These are phyloP conservation scores for Sporothrix mexicana DNA, from an alignment of 2,329 filamentous ascomycete species.

Conservation along the genomic window DNA sequence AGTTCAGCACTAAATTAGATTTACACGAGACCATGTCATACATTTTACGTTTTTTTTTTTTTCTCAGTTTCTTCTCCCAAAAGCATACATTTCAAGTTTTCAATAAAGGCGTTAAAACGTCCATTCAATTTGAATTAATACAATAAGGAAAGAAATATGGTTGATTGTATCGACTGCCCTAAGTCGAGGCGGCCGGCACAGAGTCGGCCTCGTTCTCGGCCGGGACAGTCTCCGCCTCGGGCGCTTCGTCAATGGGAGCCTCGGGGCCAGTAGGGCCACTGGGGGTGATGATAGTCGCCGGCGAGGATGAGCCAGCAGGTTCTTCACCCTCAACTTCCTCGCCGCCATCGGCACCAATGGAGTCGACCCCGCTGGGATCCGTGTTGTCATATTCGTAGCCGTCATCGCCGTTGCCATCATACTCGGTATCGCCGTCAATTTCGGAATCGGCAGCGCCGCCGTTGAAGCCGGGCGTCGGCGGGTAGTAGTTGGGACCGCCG, in stretches of 20 bases:
- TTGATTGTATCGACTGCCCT: too few relatives aligned
- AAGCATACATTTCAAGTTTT: background rate
- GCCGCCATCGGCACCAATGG: background rate
- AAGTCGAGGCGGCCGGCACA: background rate
- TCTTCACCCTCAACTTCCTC: background rate
- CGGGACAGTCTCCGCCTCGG: too few relatives aligned
- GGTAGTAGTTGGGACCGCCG: background rate
- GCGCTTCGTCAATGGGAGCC: too few relatives aligned
- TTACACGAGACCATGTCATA: conserved; percentile 10
- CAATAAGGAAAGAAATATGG: too few relatives aligned
- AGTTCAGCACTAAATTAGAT: background rate
- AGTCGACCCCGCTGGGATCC: background rate
- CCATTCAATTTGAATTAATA: background rate
- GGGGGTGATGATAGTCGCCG: too few relatives aligned
- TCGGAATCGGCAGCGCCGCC: background rate
- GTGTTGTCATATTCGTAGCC: background rate
- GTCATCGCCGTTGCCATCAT: background rate
- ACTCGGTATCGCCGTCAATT: background rate
- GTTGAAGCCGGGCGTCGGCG: too few relatives aligned
- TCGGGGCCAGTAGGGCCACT: too few relatives aligned
- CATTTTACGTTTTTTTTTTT: conserved; percentile 2
- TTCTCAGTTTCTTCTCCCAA: background rate
- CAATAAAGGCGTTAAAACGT: background rate
- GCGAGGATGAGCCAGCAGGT: too few relatives aligned
- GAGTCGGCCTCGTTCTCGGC: background rate